Evolutionary conservation across 31 red algal genomes (phyloP).

Genomic region (Odonthalia washingtoniensis): DNA sequence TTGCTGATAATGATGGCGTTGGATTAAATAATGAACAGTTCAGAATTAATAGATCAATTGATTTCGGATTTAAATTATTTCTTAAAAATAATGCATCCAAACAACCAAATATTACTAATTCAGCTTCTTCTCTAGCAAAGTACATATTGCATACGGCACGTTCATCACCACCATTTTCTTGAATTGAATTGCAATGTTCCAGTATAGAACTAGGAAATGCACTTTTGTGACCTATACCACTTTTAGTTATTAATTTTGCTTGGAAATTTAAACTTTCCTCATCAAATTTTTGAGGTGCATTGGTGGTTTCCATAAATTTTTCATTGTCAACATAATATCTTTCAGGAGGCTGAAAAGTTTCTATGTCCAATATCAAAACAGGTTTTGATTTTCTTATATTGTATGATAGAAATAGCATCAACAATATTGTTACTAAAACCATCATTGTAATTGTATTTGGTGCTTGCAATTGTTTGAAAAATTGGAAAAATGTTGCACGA

Average conservation of each 20-base stretch:
- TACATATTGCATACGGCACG: slow-evolving; percentile 87
- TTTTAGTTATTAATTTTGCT: slow-evolving; percentile 74
- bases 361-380: slow-evolving; percentile 85
- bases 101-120: slow-evolving; percentile 88
- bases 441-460: slow-evolving; percentile 62
- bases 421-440: slow-evolving; percentile 45
- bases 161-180: slow-evolving; percentile 71
- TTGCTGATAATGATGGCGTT: slow-evolving; percentile 92
- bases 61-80: slow-evolving; percentile 71
- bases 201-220: slow-evolving; percentile 71
- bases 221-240: slow-evolving; percentile 85
- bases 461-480: slow-evolving; percentile 44
- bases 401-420: slow-evolving; percentile 65
- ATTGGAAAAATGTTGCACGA: slow-evolving; percentile 50
- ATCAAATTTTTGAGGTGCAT: slow-evolving; percentile 69
- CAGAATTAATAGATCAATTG: slow-evolving; percentile 91
- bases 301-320: slow-evolving; percentile 76
- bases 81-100: slow-evolving; percentile 78
- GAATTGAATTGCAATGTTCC: slow-evolving; percentile 82
- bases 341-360: slow-evolving; percentile 90
- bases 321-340: slow-evolving; percentile 65
- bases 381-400: slow-evolving; percentile 59
- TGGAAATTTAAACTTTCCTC: slow-evolving; percentile 88
- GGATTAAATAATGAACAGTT: slow-evolving; percentile 98
- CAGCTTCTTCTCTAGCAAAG: slow-evolving; percentile 92